Conservation (phyloP, 306 rosid genomes). For the Rubus parviflorus region DNA sequence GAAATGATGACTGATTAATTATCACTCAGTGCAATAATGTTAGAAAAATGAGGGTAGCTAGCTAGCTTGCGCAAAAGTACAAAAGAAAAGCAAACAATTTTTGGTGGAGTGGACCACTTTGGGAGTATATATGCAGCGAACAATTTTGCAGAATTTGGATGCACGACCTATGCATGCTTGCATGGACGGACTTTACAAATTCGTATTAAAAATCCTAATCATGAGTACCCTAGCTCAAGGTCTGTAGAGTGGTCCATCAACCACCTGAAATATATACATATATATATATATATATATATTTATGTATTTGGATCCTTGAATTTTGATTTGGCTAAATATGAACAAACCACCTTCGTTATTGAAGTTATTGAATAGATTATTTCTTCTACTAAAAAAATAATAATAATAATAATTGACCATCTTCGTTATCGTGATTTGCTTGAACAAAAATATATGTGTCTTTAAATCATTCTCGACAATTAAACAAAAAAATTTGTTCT, state of each 20-base stretch:
- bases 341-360: not conserved
- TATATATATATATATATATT: not conserved
- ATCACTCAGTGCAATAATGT: not conserved
- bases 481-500: no score
- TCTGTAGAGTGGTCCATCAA: conserved; percentile 62
- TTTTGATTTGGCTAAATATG: not conserved
- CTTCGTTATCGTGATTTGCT: not conserved
- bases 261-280: conserved; percentile 63
- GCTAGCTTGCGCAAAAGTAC: conserved; percentile 3
- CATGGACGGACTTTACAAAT: conserved; percentile 41
- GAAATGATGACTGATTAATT: not conserved
- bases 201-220: conserved; percentile 15
- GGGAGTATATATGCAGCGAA: conserved; percentile 5
- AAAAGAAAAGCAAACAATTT: not conserved
- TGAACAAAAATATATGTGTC: not conserved
- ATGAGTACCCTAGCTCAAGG: conserved; percentile 38
- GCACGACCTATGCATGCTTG: conserved; percentile 44
- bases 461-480: no score
- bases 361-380: no score
- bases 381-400: no score
- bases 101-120: conserved; percentile 47
- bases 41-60: not conserved
- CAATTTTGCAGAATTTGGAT: conserved; percentile 36
- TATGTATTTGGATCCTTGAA: not conserved
- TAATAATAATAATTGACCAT: not conserved